phyloP scores from a whole-genome alignment of 2,329 filamentous ascomycete species.

The Botrytis porri region DNA sequence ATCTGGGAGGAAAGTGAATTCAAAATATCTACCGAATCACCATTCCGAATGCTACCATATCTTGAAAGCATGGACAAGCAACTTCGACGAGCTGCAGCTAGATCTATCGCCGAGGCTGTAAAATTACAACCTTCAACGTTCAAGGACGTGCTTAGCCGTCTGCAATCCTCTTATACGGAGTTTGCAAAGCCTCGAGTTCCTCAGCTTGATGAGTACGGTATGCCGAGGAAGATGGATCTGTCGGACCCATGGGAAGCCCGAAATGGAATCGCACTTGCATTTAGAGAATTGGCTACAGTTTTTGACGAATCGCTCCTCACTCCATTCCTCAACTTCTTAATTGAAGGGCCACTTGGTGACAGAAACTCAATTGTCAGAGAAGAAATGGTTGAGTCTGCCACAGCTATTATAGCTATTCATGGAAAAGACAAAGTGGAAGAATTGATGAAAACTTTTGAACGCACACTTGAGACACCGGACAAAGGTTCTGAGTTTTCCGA shows the following conservation, averaged over 20 bases:
- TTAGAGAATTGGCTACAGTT: slow-evolving; percentile 72
- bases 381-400: slow-evolving; percentile 91
- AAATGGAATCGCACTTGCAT: slow-evolving; percentile 83
- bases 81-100: slow-evolving; percentile 77
- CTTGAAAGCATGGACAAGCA: slow-evolving; percentile 76
- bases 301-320: slow-evolving; percentile 70
- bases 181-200: slow-evolving; percentile 79
- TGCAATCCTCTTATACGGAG: slow-evolving; percentile 71
- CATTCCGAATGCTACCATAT: slow-evolving; percentile 70
- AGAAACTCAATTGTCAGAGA: slow-evolving; percentile 71
- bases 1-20: slow-evolving; percentile 97
- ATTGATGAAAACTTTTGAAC: slow-evolving; percentile 89
- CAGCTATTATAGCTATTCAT: slow-evolving; percentile 73
- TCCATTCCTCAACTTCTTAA: slow-evolving; percentile 78
- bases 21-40: slow-evolving; percentile 61
- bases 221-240: slow-evolving; percentile 85
- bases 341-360: slow-evolving; percentile 88
- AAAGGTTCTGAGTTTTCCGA: slow-evolving; percentile 79
- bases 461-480: slow-evolving; percentile 79
- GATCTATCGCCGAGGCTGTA: slow-evolving; percentile 74
- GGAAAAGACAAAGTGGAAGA: slow-evolving; percentile 81
- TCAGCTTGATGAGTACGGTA: slow-evolving; percentile 87
- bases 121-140: slow-evolving; percentile 59
- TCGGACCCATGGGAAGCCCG: slow-evolving; percentile 88
- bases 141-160: slow-evolving; percentile 56